phyloP scores from a whole-genome alignment of 495 filamentous ascomycete genomes.

The Apodospora peruviana region DNA sequence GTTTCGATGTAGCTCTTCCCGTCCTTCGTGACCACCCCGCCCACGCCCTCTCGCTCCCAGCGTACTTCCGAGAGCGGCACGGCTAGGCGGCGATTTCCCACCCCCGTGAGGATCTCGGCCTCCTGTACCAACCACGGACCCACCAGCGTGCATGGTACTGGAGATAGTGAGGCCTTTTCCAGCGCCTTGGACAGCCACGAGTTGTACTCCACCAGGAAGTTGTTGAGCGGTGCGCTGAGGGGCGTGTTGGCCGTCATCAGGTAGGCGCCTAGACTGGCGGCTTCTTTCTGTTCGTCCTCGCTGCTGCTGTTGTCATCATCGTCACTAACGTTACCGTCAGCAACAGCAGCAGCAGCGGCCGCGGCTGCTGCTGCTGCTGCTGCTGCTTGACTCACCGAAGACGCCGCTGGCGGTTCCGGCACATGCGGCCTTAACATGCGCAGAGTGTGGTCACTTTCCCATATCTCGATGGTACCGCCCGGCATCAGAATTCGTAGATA shows the following conservation, averaged over 20 bases:
- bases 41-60: constrained; percentile 77
- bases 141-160: constrained; percentile 75
- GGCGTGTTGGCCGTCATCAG: constrained; percentile 77
- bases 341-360: constrained; percentile 8
- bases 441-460: constrained; percentile 76
- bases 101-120: constrained; percentile 60
- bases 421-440: constrained; percentile 73
- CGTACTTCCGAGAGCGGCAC: constrained; percentile 81
- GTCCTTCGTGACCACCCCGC: constrained; percentile 48
- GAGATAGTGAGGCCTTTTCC: constrained; percentile 61
- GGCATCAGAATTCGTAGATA: constrained; percentile 70
- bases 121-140: constrained; percentile 76
- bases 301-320: constrained; percentile 25
- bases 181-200: constrained; percentile 73
- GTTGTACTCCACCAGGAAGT: constrained; percentile 80
- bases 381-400: constrained; percentile 13
- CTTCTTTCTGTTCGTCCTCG: constrained; percentile 56
- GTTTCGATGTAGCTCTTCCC: constrained; percentile 46
- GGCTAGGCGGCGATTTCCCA: constrained; percentile 71
- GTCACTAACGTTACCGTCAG: constrained; percentile 30
- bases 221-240: constrained; percentile 70
- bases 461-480: constrained; percentile 79
- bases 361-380: constrained; percentile 1
- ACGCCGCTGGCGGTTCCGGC: constrained; percentile 42
- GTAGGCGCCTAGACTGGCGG: constrained; percentile 60